Evolutionary conservation across 257 asterid genomes (phyloP).

Genomic region (Vinca minor): DNA sequence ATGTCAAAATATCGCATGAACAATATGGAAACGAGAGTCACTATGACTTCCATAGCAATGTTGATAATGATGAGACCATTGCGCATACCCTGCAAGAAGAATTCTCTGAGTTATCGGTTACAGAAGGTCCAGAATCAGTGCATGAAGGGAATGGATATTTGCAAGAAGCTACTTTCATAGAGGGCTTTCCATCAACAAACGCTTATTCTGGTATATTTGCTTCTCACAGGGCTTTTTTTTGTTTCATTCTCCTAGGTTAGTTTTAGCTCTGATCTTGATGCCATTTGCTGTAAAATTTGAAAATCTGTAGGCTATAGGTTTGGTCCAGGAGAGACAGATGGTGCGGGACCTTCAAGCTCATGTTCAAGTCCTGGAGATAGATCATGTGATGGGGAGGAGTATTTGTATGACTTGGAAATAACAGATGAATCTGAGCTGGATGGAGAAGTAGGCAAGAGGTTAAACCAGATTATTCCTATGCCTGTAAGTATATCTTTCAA

Average conservation of each 20-base stretch:
- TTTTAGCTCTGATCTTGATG: background rate
- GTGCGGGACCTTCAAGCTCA: conserved; percentile 36
- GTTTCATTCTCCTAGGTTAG: conserved; percentile 8
- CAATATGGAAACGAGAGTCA: conserved; percentile 43
- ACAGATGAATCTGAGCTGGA: conserved; percentile 71
- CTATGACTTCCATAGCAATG: conserved; percentile 20
- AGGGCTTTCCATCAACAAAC: conserved; percentile 49
- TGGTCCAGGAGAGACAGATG: conserved; percentile 41
- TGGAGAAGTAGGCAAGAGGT: conserved; percentile 88
- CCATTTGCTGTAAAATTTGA: conserved; percentile 15
- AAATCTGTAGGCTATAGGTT: conserved; percentile 40
- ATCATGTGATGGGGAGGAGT: conserved; percentile 57
- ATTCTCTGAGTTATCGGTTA: conserved; percentile 43
- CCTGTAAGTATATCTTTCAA: conserved; percentile 51
- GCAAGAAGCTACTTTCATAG: conserved; percentile 30
- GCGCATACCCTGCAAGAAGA: conserved; percentile 62
- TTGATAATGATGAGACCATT: conserved; percentile 49
- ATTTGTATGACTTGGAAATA: conserved; percentile 53
- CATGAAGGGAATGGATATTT: conserved; percentile 35
- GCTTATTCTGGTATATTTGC: conserved; percentile 40
- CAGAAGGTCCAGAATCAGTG: conserved; percentile 47
- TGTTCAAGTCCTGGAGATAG: conserved; percentile 72
- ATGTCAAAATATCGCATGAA: conserved; percentile 56
- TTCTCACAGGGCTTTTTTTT: background rate
- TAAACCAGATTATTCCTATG: conserved; percentile 63